A percentile compares a stretch with the other conserved stretches of the same genome.
Evolutionary conservation across 1,284 basidiomycete species (phyloP).

Genomic region (Phenoliferia sp.): DNA sequence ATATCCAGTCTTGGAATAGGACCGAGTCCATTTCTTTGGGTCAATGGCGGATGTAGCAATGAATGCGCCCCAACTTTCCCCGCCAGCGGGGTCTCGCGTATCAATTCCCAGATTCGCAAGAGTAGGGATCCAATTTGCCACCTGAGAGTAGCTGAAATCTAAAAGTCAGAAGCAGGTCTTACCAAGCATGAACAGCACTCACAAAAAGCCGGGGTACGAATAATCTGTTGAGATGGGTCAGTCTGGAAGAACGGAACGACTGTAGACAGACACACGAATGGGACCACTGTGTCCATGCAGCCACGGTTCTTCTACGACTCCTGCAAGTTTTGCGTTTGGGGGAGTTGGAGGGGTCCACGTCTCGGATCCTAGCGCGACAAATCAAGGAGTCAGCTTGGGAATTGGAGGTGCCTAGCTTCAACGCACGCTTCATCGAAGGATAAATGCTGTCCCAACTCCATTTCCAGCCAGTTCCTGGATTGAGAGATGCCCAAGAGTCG

Average conservation of each 20-base stretch:
- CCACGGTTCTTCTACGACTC: slow-evolving; percentile 43
- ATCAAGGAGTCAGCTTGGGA: slow-evolving; percentile 36
- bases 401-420: background rate
- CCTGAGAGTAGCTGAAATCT: slow-evolving; percentile 19
- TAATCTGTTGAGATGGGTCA: slow-evolving; percentile 6
- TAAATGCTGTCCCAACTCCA: slow-evolving; percentile 59
- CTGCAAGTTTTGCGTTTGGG: slow-evolving; percentile 37
- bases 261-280: slow-evolving; percentile 36
- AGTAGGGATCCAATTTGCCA: slow-evolving; percentile 32
- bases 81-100: slow-evolving; percentile 37
- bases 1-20: slow-evolving; percentile 61
- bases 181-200: background rate
- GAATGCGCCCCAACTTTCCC: slow-evolving; percentile 52
- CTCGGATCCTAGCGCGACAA: slow-evolving; percentile 39
- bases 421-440: slow-evolving; percentile 49
- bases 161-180: background rate
- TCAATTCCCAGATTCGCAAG: slow-evolving; percentile 31
- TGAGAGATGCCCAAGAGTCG: slow-evolving; percentile 44
- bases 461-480: slow-evolving; percentile 41
- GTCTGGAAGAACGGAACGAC: background rate
- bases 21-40: slow-evolving; percentile 59
- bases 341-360: slow-evolving; percentile 45
- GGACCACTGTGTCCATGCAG: slow-evolving; percentile 51
- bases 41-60: slow-evolving; percentile 63
- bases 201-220: slow-evolving; percentile 28